These are phyloP conservation scores for Saitozyma podzolica DNA, from an alignment of 768 basidiomycete species.

Conservation along the genomic window DNA sequence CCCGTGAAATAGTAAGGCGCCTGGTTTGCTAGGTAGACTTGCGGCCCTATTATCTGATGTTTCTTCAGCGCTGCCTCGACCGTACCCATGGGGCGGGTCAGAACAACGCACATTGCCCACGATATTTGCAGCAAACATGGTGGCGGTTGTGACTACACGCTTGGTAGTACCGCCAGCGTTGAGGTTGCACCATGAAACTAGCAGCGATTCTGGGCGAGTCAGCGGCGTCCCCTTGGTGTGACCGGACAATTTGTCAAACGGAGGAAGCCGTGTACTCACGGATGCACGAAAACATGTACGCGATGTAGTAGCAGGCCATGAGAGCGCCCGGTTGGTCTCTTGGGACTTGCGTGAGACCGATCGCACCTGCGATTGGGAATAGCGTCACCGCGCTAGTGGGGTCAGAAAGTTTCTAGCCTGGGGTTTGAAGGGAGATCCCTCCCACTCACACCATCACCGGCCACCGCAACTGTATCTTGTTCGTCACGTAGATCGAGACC, in stretches of 20 bases:
- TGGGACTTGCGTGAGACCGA: slow-evolving; percentile 31
- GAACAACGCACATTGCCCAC: slow-evolving; percentile 28
- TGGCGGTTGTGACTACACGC: slow-evolving; percentile 33
- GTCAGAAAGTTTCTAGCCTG: too few relatives aligned
- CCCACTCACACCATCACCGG: slow-evolving; percentile 16
- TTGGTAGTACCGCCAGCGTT: slow-evolving; percentile 40
- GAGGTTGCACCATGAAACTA: slow-evolving; percentile 34
- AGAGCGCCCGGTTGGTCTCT: slow-evolving; percentile 25
- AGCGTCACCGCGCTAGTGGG: neutral
- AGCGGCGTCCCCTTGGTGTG: too few relatives aligned
- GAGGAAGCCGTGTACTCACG: neutral
- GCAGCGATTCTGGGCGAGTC: slow-evolving; percentile 10
- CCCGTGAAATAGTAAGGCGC: slow-evolving; percentile 40
- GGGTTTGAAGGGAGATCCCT: too few relatives aligned
- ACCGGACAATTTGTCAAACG: too few relatives aligned
- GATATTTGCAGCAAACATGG: slow-evolving; percentile 25
- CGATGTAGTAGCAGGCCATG: slow-evolving; percentile 27
- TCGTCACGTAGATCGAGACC: slow-evolving; percentile 32
- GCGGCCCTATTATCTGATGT: slow-evolving; percentile 34
- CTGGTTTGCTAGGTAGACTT: slow-evolving; percentile 39
- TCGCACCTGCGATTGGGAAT: slow-evolving; percentile 38
- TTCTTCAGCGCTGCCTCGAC: neutral
- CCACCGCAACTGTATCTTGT: slow-evolving; percentile 38
- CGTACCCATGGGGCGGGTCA: slow-evolving; percentile 6
- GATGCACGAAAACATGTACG: slow-evolving; percentile 33